Percentiles rank a stretch among this genome's conserved stretches.
Conservation (phyloP, 495 filamentous ascomycete genomes). For the Neurospora hispaniola region DNA sequence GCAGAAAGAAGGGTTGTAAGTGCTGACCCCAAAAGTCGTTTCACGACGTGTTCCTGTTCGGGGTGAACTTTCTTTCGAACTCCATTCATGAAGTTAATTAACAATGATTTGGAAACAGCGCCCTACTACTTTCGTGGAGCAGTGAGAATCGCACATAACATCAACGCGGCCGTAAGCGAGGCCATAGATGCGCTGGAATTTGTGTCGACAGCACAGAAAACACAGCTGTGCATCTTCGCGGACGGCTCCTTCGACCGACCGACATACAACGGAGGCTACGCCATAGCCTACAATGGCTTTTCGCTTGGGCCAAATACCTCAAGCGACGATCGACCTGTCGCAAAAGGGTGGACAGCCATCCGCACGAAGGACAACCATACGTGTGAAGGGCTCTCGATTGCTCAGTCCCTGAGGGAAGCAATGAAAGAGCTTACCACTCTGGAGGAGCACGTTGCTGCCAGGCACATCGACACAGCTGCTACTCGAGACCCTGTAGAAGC, state of each 20-base stretch:
- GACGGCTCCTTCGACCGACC: not conserved
- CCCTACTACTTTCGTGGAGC: not conserved
- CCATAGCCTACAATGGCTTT: not conserved
- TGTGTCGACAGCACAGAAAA: not conserved
- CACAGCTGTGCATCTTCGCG: not conserved
- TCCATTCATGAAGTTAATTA: not conserved
- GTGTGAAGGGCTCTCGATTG: not conserved
- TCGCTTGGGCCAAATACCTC: not conserved
- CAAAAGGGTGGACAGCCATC: not conserved
- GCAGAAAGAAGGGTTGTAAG: not conserved
- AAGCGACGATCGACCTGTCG: not conserved
- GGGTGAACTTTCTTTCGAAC: not conserved
- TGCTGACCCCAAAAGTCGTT: not conserved
- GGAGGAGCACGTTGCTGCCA: not conserved
- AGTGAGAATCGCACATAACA: not conserved
- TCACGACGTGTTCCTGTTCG: not conserved
- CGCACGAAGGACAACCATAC: not conserved
- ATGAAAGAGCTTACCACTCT: not conserved
- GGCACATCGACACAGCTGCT: not conserved
- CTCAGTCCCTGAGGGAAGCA: not conserved
- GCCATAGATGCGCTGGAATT: not conserved
- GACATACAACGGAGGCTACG: not conserved
- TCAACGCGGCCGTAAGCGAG: not conserved
- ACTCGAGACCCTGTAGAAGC: not conserved
- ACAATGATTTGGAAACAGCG: not conserved